Evolutionary conservation across 768 basidiomycete species (phyloP).

Genomic region (Tricholoma matsutake): DNA sequence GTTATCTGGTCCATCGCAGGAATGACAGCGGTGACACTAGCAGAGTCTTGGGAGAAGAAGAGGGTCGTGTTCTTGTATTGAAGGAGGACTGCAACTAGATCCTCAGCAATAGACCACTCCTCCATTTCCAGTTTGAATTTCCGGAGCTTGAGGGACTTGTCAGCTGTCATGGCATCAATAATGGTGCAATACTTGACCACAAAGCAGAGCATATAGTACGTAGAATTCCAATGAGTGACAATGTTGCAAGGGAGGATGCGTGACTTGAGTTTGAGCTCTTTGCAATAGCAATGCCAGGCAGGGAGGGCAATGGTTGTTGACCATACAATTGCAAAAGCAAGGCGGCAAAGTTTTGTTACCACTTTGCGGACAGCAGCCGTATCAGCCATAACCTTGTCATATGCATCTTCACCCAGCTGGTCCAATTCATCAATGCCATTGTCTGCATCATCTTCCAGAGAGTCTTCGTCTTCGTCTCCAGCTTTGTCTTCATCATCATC

Average conservation of each 20-base stretch:
- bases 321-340: constrained; percentile 15
- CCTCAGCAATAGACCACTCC: constrained; percentile 18
- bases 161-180: constrained; percentile 16
- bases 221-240: background rate
- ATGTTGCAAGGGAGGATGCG: no score
- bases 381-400: constrained; percentile 1
- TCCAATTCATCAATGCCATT: constrained; percentile 8
- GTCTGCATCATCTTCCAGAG: no score
- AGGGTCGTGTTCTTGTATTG: constrained; percentile 28
- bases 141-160: constrained; percentile 6
- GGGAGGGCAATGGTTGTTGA: constrained; percentile 30
- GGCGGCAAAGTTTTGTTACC: constrained; percentile 22
- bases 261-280: no score
- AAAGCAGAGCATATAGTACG: constrained; percentile 18
- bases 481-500: no score
- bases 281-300: constrained; percentile 19
- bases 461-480: no score
- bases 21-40: constrained; percentile 27
- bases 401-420: background rate
- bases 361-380: constrained; percentile 12
- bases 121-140: constrained; percentile 12
- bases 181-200: constrained; percentile 19
- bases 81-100: constrained; percentile 22
- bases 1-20: constrained; percentile 34
- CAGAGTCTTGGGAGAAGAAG: constrained; percentile 17